phyloP scores from a whole-genome alignment of 164 flowering plant species.

The Magnolia kwangsiensis region DNA sequence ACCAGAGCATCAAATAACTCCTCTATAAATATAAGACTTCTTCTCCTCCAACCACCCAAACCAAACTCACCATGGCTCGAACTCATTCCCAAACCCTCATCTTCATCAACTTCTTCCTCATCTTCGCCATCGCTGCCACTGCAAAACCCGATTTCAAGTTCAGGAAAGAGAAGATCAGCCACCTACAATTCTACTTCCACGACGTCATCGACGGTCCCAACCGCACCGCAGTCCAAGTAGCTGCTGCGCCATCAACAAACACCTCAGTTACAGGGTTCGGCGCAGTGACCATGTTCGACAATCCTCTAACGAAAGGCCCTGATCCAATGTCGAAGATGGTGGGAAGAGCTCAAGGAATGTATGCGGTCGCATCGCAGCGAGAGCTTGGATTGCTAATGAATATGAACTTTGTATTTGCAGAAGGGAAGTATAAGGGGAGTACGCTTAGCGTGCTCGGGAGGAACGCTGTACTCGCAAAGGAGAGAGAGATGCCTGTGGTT shows the following conservation, averaged over 20 bases:
- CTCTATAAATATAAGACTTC: not conserved
- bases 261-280: slow-evolving; percentile 20
- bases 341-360: slow-evolving; percentile 51
- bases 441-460: slow-evolving; percentile 38
- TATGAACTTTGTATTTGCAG: slow-evolving; percentile 32
- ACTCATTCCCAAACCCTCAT: not conserved
- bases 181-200: slow-evolving; percentile 41
- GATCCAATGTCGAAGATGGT: slow-evolving; percentile 29
- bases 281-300: slow-evolving; percentile 3
- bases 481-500: slow-evolving; percentile 41
- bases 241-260: slow-evolving; percentile 13
- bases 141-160: not conserved
- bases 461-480: slow-evolving; percentile 22
- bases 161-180: slow-evolving; percentile 24
- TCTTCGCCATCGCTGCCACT: not conserved
- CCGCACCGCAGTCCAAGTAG: slow-evolving; percentile 24
- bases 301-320: slow-evolving; percentile 10
- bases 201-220: slow-evolving; percentile 27
- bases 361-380: slow-evolving; percentile 24
- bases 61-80: not conserved
- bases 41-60: not conserved
- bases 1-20: not conserved
- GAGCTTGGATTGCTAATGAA: slow-evolving; percentile 33
- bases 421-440: slow-evolving; percentile 47
- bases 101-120: not conserved